phyloP scores from a whole-genome alignment of 345 rosid genomes.

The Eutrema yunnanense region DNA sequence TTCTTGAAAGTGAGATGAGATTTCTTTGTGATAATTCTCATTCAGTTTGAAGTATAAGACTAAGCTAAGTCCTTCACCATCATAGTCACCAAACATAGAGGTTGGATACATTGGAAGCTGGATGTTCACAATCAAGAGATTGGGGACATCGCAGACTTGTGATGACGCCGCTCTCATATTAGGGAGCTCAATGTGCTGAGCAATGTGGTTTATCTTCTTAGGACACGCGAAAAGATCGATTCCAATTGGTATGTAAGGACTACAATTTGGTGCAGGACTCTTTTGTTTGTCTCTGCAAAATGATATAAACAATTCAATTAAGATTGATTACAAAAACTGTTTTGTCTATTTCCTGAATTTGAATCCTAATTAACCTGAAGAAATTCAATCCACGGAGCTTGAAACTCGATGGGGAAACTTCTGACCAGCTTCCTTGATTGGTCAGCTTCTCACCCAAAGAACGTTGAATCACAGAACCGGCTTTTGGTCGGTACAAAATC shows the following conservation, averaged over 20 bases:
- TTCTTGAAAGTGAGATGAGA: constrained; percentile 61
- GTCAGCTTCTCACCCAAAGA: constrained; percentile 30
- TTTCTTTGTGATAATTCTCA: constrained; percentile 47
- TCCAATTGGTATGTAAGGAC: constrained; percentile 66
- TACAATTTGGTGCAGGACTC: constrained; percentile 49
- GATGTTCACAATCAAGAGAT: constrained; percentile 60
- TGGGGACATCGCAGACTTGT: constrained; percentile 39
- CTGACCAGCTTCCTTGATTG: constrained; percentile 58
- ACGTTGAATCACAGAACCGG: constrained; percentile 41
- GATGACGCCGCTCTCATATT: constrained; percentile 26
- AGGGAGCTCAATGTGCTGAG: constrained; percentile 75
- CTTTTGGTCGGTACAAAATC: constrained; percentile 49
- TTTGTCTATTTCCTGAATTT: neutral
- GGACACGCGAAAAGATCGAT: constrained; percentile 60
- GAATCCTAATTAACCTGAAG: constrained; percentile 40
- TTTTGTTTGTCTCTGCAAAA: constrained; percentile 64
- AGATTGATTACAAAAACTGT: neutral
- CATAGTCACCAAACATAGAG: constrained; percentile 52
- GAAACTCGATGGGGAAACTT: constrained; percentile 56
- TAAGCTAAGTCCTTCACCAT: constrained; percentile 89
- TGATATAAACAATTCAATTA: neutral
- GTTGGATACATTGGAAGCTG: constrained; percentile 81
- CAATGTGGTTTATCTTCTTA: constrained; percentile 63
- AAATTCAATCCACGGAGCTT: constrained; percentile 61
- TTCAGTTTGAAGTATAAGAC: constrained; percentile 61